phyloP scores from a whole-genome alignment of 805 yeast species.

The Metschnikowia dekortorum region DNA sequence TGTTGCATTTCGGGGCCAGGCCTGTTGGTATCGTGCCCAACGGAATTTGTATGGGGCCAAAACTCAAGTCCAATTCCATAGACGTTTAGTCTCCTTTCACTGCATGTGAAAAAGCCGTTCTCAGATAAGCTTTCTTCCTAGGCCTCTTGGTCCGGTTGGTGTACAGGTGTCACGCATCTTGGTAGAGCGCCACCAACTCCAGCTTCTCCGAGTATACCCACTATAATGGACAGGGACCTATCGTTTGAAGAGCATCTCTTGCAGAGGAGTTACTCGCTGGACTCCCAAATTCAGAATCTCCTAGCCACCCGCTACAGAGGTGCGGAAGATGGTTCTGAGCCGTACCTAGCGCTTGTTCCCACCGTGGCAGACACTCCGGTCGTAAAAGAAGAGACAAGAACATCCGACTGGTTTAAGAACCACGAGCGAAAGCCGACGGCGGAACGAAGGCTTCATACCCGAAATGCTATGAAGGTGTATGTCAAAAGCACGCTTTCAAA shows the following conservation, averaged over 20 bases:
- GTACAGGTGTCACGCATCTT: not conserved
- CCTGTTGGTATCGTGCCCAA: not conserved
- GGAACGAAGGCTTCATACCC: slow-evolving; percentile 24
- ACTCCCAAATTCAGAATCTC: slow-evolving; percentile 35
- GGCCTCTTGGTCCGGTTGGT: not conserved
- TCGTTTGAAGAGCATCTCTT: slow-evolving; percentile 45
- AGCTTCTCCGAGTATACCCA: not conserved
- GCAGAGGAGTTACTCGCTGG: slow-evolving; percentile 39
- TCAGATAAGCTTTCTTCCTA: too few relatives aligned
- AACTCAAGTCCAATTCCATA: too few relatives aligned
- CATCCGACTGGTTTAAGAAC: slow-evolving; percentile 3
- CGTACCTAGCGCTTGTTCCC: slow-evolving; percentile 33
- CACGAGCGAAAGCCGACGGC: slow-evolving; percentile 8
- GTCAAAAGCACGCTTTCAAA: slow-evolving; percentile 31
- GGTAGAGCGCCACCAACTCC: not conserved
- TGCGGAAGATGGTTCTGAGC: slow-evolving; percentile 32
- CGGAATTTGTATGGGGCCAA: not conserved
- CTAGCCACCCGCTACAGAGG: slow-evolving; percentile 44
- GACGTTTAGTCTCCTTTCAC: too few relatives aligned
- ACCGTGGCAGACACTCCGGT: slow-evolving; percentile 5
- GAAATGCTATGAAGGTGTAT: slow-evolving; percentile 42
- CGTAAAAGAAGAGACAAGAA: slow-evolving; percentile 3
- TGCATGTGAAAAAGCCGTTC: too few relatives aligned
- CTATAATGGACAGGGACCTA: slow-evolving; percentile 34
- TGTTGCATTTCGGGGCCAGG: not conserved